Conservation (phyloP, 2,329 filamentous ascomycete species). For the Ceratocystis destructans region DNA sequence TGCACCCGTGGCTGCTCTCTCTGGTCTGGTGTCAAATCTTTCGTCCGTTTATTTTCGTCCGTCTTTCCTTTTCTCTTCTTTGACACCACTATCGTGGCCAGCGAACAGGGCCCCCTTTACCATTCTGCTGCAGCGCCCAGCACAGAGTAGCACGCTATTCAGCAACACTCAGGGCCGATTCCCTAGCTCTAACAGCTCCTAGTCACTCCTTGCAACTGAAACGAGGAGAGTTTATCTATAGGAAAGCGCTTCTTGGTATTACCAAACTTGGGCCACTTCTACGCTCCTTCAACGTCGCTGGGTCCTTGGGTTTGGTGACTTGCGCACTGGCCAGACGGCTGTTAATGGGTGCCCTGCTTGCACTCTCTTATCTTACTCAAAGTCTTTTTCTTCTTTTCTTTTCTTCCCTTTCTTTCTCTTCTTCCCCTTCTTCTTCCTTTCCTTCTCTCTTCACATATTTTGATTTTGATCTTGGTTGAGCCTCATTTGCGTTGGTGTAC, state of each 20-base stretch:
- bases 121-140: slow-evolving; percentile 4
- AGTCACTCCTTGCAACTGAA: neutral
- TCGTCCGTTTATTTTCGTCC: neutral
- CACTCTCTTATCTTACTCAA: neutral
- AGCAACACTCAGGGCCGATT: neutral
- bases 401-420: neutral
- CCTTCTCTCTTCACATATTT: neutral
- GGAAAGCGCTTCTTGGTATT: slow-evolving; percentile 4
- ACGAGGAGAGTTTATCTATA: slow-evolving; percentile 4
- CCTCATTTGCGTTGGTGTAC: neutral
- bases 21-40: neutral
- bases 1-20: neutral
- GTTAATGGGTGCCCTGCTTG: neutral
- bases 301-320: neutral
- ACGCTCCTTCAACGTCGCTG: neutral
- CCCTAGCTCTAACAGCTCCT: neutral
- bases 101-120: neutral
- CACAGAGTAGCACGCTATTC: neutral
- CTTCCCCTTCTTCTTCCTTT: neutral
- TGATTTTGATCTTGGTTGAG: neutral
- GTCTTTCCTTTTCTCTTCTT: neutral
- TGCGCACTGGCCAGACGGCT: neutral
- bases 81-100: neutral
- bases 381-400: slow-evolving; percentile 1
- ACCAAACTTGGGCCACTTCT: neutral